These are phyloP conservation scores for Ascochyta lentis DNA, from an alignment of 2,329 filamentous ascomycete species.

Conservation along the genomic window DNA sequence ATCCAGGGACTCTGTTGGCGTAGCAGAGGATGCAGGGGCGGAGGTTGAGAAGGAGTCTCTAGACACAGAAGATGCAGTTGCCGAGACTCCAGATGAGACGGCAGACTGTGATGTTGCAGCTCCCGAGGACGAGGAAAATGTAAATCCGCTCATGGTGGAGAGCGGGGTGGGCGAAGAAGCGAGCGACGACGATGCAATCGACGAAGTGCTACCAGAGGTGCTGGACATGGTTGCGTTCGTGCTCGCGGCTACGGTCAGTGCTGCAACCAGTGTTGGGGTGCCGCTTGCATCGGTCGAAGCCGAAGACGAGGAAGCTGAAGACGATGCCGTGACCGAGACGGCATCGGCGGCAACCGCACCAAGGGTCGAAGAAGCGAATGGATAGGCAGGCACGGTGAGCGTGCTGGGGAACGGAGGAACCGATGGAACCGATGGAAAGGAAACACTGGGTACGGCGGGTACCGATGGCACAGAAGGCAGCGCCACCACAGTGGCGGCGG, in stretches of 20 bases:
- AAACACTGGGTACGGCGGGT: slow-evolving; percentile 18
- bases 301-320: slow-evolving; percentile 16
- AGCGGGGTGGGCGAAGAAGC: slow-evolving; percentile 4
- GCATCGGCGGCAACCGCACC: slow-evolving; percentile 16
- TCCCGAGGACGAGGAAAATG: background rate
- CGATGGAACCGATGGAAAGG: slow-evolving; percentile 36
- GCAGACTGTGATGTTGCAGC: background rate
- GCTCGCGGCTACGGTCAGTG: slow-evolving; percentile 1
- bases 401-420: slow-evolving; percentile 47
- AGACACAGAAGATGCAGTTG: background rate
- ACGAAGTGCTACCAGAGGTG: slow-evolving; percentile 4
- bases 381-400: slow-evolving; percentile 44
- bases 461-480: slow-evolving; percentile 25
- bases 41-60: background rate
- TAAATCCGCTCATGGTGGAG: slow-evolving; percentile 6
- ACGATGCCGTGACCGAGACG: slow-evolving; percentile 10
- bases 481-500: background rate
- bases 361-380: slow-evolving; percentile 36
- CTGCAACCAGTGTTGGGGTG: slow-evolving; percentile 8
- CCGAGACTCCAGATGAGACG: slow-evolving; percentile 3
- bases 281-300: slow-evolving; percentile 12
- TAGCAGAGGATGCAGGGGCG: background rate
- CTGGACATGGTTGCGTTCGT: background rate
- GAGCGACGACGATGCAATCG: slow-evolving; percentile 3
- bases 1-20: slow-evolving; percentile 10